Conservation (phyloP, 225 moss, liverwort and hornwort species). For the Climacium dendroides region DNA sequence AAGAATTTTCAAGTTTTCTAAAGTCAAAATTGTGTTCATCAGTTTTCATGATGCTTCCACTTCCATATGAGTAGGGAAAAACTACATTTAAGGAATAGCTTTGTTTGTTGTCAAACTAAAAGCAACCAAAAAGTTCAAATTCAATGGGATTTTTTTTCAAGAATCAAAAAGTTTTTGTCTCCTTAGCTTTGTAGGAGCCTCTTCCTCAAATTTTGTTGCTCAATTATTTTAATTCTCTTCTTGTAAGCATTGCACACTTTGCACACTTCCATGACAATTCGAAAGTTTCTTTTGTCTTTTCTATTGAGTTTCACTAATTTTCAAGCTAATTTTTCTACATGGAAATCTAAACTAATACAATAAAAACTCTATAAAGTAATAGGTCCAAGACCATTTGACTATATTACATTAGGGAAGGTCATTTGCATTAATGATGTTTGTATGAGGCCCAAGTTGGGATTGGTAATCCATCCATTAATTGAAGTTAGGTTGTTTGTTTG, state of each 20-base stretch:
- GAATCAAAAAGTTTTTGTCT: accelerated
- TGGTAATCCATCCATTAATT: too few relatives aligned
- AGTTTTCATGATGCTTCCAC: not conserved
- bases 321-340: too few relatives aligned
- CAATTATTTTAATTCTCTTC: not conserved
- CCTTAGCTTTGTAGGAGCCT: accelerated
- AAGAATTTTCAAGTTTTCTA: not conserved
- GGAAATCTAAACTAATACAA: not conserved
- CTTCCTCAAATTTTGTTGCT: not conserved
- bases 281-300: not conserved
- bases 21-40: accelerated
- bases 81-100: not conserved
- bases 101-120: too few relatives aligned
- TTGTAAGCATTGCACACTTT: too few relatives aligned
- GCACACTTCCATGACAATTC: accelerated
- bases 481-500: too few relatives aligned
- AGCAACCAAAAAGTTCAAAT: not conserved
- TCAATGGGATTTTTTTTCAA: accelerated
- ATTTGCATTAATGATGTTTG: too few relatives aligned
- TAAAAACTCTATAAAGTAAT: not conserved
- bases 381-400: too few relatives aligned
- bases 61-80: not conserved
- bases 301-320: accelerated
- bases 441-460: too few relatives aligned
- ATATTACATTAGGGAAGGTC: too few relatives aligned